Conservation (phyloP, 192 early-diverging fungal genomes). For the Polychytrium aggregatum region DNA sequence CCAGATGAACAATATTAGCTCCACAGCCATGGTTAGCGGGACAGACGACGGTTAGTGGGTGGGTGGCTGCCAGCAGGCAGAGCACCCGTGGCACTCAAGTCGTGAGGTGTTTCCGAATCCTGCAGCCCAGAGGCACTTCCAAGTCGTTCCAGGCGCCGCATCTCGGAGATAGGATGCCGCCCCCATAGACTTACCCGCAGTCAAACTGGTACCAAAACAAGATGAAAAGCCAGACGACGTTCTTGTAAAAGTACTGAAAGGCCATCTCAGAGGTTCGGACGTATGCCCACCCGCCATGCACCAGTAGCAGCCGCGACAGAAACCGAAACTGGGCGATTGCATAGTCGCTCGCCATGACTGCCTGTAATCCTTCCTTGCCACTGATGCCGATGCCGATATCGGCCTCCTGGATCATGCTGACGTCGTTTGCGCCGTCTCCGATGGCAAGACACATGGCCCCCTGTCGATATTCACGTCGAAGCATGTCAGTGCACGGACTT, state of each 20-base stretch:
- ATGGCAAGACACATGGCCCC: slow-evolving; percentile 65
- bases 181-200: slow-evolving; percentile 58
- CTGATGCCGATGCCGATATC: slow-evolving; percentile 52
- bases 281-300: slow-evolving; percentile 90
- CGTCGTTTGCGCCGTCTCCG: slow-evolving; percentile 53
- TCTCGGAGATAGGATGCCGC: not conserved
- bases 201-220: slow-evolving; percentile 93
- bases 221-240: slow-evolving; percentile 84
- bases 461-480: too few relatives aligned
- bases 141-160: too few relatives aligned
- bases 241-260: slow-evolving; percentile 94
- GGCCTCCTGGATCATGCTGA: slow-evolving; percentile 54
- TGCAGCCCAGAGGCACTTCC: too few relatives aligned
- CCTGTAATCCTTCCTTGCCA: slow-evolving; percentile 66
- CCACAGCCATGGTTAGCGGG: too few relatives aligned
- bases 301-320: slow-evolving; percentile 71
- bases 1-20: too few relatives aligned
- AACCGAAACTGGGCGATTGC: slow-evolving; percentile 86
- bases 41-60: too few relatives aligned
- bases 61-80: too few relatives aligned
- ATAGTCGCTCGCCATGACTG: slow-evolving; percentile 91
- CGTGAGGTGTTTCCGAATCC: too few relatives aligned
- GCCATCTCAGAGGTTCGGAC: slow-evolving; percentile 81
- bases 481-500: too few relatives aligned
- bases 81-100: too few relatives aligned